phyloP scores from a whole-genome alignment of 2,329 filamentous ascomycete genomes.

The Exutisphaerella laricina region DNA sequence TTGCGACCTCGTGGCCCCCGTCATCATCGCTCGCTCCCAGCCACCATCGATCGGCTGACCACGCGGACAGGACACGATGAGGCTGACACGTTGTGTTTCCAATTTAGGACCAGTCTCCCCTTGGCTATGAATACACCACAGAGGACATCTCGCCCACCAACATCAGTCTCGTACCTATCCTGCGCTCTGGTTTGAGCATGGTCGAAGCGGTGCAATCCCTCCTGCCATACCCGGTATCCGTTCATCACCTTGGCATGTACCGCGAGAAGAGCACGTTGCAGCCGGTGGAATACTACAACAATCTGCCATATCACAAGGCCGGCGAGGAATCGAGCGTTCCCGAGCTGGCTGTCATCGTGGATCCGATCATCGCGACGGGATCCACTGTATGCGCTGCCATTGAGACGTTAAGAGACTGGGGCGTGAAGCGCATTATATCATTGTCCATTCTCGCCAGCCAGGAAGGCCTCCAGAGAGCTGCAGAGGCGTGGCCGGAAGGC shows the following conservation, averaged over 20 bases:
- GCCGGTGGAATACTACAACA: conserved; percentile 97
- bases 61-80: too few relatives aligned
- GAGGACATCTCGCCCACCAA: conserved; percentile 57
- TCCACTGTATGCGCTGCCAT: conserved; percentile 86
- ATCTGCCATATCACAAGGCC: conserved; percentile 67
- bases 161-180: conserved; percentile 81
- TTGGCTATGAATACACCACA: conserved; percentile 69
- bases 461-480: conserved; percentile 65
- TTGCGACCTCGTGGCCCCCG: too few relatives aligned
- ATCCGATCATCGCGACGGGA: conserved; percentile 90
- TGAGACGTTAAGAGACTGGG: conserved; percentile 84
- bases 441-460: conserved; percentile 68
- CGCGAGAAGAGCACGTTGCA: conserved; percentile 81
- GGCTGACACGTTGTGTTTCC: too few relatives aligned
- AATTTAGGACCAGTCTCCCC: conserved; percentile 70
- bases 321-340: conserved; percentile 42
- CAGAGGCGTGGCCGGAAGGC: conserved; percentile 69
- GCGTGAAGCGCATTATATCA: conserved; percentile 73
- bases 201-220: conserved; percentile 78
- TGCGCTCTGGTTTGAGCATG: conserved; percentile 90
- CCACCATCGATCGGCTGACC: conserved; percentile 24
- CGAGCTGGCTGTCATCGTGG: conserved; percentile 73
- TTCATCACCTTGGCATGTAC: conserved; percentile 93
- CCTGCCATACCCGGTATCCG: conserved; percentile 70
- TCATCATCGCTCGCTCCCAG: conserved; percentile 18